phyloP scores from a whole-genome alignment of 225 moss, liverwort and hornwort species.

The Rhytidiadelphus loreus region DNA sequence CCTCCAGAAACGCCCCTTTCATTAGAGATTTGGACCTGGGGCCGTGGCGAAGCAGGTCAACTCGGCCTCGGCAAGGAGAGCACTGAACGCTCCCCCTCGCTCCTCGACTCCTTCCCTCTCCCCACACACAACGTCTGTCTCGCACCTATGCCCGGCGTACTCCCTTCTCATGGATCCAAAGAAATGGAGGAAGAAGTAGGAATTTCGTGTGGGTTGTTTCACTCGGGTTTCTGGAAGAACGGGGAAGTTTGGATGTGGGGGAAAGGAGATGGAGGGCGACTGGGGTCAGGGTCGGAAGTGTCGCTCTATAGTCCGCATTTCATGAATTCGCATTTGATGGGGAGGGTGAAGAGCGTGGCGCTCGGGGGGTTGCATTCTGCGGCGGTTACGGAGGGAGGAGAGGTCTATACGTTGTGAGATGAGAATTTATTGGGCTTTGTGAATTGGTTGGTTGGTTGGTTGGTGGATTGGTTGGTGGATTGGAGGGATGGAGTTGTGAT shows the following conservation, averaged over 20 bases:
- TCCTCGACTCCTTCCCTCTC: conserved; percentile 33
- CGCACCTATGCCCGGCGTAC: conserved; percentile 29
- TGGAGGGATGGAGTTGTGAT: background rate
- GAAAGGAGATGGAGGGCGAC: conserved; percentile 75
- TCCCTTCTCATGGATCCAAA: background rate
- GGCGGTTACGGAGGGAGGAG: conserved; percentile 48
- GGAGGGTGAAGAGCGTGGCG: conserved; percentile 39
- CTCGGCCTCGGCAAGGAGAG: conserved; percentile 70
- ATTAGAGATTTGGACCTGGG: conserved; percentile 84
- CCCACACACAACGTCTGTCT: background rate
- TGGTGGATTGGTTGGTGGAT: background rate
- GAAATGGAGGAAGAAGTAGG: conserved; percentile 18
- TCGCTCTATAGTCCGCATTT: conserved; percentile 45
- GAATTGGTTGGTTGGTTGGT: background rate
- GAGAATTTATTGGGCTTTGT: background rate
- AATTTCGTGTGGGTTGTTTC: conserved; percentile 74
- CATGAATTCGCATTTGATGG: background rate
- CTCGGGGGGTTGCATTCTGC: conserved; percentile 88
- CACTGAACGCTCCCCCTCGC: conserved; percentile 50
- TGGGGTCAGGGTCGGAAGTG: conserved; percentile 65
- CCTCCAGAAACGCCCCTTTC: background rate
- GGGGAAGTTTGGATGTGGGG: conserved; percentile 87
- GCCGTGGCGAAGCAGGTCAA: conserved; percentile 77
- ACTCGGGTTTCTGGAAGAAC: conserved; percentile 65
- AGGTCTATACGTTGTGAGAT: conserved; percentile 65